Evolutionary conservation across 2,329 filamentous ascomycete species (phyloP), one percentile per base, ranked within the genome.

Genomic region (Neonectria faginata): DNA sequence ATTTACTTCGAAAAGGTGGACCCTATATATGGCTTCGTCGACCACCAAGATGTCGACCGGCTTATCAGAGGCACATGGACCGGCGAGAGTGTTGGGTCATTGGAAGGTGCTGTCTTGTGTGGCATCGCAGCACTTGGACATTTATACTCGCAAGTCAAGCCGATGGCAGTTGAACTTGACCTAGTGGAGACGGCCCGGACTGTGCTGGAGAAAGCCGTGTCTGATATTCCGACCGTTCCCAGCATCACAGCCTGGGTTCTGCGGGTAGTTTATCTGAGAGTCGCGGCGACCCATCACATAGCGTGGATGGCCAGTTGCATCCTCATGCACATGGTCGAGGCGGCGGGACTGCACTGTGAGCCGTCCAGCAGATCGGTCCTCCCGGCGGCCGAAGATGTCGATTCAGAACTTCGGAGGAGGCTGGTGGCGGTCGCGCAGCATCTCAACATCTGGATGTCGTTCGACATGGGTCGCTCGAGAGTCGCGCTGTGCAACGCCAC

Each of bases 401-500:
- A 80, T 16, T 51, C 76, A 11, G 83, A 85, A 31, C 74, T 77
- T 9, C 78, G 79, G 11, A 77, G 79, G 12, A 75, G 84, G 2
- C 72, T 86, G 3, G 75, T 86, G 70, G 81, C 84, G 57, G 81
- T 88, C 44, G 83, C 86, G 0, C 83, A 85, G 10, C 86, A 88
- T 67, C 79, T 89, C 8, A 88, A 88, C 67, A 84, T 83, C 12
- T 88, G 86, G 86, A 83, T 84, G 27, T 88, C 85, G 0, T 88
- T 87, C 66, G 86, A 89, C 59, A 82, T 88, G 57, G 86, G 86
- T 1, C 81, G 84, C 0, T 86, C 85, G 0, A 79, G 85, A 10
- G 84, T 88, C 64, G 80, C 65, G 0, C 77, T 87, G 0, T 81
- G 82, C 36, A 82, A 82, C 18, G 81, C 83, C 10, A 81, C 80